phyloP scores from a whole-genome alignment of 129 eudicot genomes.

The Artemisia tridentata region DNA sequence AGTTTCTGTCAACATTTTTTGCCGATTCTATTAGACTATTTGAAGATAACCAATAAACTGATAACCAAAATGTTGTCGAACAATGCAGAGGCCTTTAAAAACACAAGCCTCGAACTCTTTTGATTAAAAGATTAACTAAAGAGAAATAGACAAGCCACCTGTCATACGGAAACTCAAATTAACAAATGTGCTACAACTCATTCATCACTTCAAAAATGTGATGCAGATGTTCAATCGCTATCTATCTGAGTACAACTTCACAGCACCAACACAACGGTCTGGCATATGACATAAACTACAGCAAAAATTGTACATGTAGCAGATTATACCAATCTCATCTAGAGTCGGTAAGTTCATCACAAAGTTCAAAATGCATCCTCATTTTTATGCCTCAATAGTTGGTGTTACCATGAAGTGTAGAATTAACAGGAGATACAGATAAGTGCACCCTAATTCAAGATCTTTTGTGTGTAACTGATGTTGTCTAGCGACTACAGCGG shows the following conservation, averaged over 20 bases:
- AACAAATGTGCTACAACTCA: slow-evolving; percentile 15
- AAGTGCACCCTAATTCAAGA: not conserved
- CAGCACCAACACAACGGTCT: not conserved
- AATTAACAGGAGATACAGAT: not conserved
- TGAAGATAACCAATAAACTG: not conserved
- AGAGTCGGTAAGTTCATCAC: not conserved
- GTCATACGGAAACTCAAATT: slow-evolving; percentile 14
- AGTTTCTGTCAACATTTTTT: no score
- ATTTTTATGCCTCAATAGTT: not conserved
- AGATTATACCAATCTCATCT: not conserved
- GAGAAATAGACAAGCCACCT: not conserved
- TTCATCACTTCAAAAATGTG: not conserved
- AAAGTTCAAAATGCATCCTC: not conserved
- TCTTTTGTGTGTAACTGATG: not conserved
- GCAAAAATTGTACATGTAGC: not conserved
- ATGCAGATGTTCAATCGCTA: not conserved
- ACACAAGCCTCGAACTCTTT: not conserved
- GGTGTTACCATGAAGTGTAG: not conserved
- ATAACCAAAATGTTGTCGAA: not conserved
- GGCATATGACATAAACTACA: not conserved
- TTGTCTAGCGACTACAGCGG: not conserved
- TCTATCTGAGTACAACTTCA: not conserved
- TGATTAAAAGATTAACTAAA: slow-evolving; percentile 9
- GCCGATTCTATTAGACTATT: no score
- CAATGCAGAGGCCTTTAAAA: not conserved